These are phyloP conservation scores for Plasmopara viticola DNA, from an alignment of 352 stramenopile genomes.

Conservation along the genomic window DNA sequence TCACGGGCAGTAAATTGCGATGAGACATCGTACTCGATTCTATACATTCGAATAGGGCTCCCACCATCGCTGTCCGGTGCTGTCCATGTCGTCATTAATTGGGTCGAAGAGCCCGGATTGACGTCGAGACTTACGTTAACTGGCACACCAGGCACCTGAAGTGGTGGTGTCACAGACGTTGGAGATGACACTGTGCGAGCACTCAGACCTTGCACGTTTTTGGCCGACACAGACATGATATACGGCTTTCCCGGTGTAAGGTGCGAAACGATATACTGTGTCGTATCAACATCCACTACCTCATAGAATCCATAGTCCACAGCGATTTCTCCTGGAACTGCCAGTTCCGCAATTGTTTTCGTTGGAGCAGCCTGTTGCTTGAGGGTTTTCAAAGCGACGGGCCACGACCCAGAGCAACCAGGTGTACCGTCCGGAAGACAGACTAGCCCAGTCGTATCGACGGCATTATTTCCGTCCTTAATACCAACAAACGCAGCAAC, in stretches of 20 bases:
- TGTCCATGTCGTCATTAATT: slow-evolving; percentile 49
- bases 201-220: slow-evolving; percentile 75
- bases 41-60: slow-evolving; percentile 61
- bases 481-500: slow-evolving; percentile 37
- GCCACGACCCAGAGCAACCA: slow-evolving; percentile 47
- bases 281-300: slow-evolving; percentile 44
- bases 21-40: slow-evolving; percentile 67
- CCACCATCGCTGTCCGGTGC: slow-evolving; percentile 51
- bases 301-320: slow-evolving; percentile 67
- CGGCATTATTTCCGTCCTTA: slow-evolving; percentile 78
- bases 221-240: slow-evolving; percentile 81
- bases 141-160: slow-evolving; percentile 74
- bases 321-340: slow-evolving; percentile 42
- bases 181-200: slow-evolving; percentile 36
- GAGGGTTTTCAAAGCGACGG: slow-evolving; percentile 3
- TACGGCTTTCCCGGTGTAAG: slow-evolving; percentile 75
- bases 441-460: slow-evolving; percentile 29
- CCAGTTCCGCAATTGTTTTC: slow-evolving; percentile 12
- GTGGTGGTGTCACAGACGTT: slow-evolving; percentile 40
- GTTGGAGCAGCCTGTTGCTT: slow-evolving; percentile 6
- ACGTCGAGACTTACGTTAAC: slow-evolving; percentile 65
- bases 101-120: slow-evolving; percentile 68
- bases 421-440: slow-evolving; percentile 42
- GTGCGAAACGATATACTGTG: slow-evolving; percentile 62
- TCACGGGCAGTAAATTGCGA: slow-evolving; percentile 59